Evolutionary conservation across 495 filamentous ascomycete species (phyloP).

Genomic region (Schizothecium vesticola): DNA sequence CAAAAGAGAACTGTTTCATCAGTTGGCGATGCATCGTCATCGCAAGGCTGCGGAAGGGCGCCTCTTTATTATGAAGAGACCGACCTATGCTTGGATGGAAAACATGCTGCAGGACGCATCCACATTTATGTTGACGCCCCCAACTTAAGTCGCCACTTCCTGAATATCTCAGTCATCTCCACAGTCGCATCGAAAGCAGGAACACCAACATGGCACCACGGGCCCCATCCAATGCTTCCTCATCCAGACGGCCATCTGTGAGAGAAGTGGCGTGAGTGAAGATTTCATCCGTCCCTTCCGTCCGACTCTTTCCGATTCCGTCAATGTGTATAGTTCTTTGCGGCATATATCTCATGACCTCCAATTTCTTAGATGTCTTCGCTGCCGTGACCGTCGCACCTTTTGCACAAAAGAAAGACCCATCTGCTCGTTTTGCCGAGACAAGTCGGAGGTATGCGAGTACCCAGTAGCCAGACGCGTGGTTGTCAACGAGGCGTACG

Average conservation of each 20-base stretch:
- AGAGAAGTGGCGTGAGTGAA: background rate
- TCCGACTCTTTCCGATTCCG: background rate
- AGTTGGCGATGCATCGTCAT: background rate
- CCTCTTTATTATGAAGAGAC: background rate
- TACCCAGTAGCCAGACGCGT: slow-evolving; percentile 20
- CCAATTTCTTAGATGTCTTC: slow-evolving; percentile 13
- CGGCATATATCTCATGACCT: background rate
- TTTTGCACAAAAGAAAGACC: slow-evolving; percentile 23
- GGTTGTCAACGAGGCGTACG: slow-evolving; percentile 22
- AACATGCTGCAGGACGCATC: background rate
- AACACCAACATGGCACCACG: background rate
- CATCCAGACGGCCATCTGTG: background rate
- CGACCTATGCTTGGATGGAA: background rate
- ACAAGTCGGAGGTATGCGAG: slow-evolving; percentile 12
- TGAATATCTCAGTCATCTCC: background rate
- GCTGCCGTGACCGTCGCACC: slow-evolving; percentile 18
- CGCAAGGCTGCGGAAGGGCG: background rate
- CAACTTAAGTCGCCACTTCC: background rate
- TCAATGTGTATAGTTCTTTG: background rate
- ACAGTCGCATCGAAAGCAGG: background rate
- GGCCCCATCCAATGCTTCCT: background rate
- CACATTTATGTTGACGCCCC: background rate
- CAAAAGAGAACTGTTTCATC: background rate
- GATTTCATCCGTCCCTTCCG: background rate
- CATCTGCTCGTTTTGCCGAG: slow-evolving; percentile 18